Evolutionary conservation across 495 filamentous ascomycete genomes (phyloP).

Genomic region (Lophium mytilinum): DNA sequence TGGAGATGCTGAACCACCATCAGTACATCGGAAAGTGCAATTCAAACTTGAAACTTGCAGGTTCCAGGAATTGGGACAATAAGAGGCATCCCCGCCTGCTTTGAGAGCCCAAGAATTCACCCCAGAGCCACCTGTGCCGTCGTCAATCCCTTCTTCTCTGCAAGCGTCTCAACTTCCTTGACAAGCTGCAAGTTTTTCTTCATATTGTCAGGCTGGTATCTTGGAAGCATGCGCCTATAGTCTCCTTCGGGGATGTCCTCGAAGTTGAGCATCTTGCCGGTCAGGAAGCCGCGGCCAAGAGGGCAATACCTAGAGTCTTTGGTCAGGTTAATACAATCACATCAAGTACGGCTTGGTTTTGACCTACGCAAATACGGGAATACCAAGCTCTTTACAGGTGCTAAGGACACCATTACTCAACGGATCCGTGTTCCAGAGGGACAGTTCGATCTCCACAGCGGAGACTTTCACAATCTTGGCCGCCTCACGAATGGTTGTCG

Average conservation of each 20-base stretch:
- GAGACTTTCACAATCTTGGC: conserved; percentile 59
- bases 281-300: conserved; percentile 2
- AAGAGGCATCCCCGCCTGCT: conserved; percentile 51
- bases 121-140: conserved; percentile 67
- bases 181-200: conserved; percentile 63
- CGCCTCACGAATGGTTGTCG: conserved; percentile 65
- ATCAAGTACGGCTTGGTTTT: background rate
- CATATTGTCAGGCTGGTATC: conserved; percentile 45
- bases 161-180: conserved; percentile 54
- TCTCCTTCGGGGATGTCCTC: conserved; percentile 6
- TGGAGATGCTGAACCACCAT: background rate
- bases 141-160: conserved; percentile 59
- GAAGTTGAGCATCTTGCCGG: background rate
- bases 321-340: background rate
- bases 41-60: background rate
- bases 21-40: background rate
- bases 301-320: conserved; percentile 1
- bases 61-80: conserved; percentile 77
- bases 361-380: conserved; percentile 59
- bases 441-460: conserved; percentile 70
- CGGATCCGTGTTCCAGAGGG: conserved; percentile 55
- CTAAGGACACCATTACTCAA: conserved; percentile 62
- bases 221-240: conserved; percentile 4
- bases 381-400: conserved; percentile 58
- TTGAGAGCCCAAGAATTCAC: conserved; percentile 55